Conservation (phyloP, 495 filamentous ascomycete species). For the Neurospora pannonica region DNA sequence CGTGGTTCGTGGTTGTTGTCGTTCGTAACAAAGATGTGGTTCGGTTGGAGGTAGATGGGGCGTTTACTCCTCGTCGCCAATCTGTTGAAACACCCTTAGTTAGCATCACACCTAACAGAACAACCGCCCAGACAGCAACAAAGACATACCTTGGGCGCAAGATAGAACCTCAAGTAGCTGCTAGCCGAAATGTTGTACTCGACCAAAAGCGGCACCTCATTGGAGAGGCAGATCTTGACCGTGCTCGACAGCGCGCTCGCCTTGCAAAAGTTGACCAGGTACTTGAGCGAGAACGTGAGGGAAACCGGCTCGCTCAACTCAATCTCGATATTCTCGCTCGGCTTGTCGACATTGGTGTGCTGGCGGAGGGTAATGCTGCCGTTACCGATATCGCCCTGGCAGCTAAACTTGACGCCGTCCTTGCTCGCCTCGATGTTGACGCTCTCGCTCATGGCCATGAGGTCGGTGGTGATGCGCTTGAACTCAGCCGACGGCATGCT, state of each 20-base stretch:
- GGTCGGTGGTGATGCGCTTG: slow-evolving; percentile 85
- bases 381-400: slow-evolving; percentile 89
- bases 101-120: neutral
- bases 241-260: slow-evolving; percentile 70
- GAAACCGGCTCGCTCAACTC: slow-evolving; percentile 85
- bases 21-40: neutral
- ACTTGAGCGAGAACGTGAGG: slow-evolving; percentile 98
- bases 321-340: slow-evolving; percentile 76
- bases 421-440: slow-evolving; percentile 95
- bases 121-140: neutral
- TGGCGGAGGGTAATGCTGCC: slow-evolving; percentile 85
- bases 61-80: slow-evolving; percentile 82
- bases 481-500: slow-evolving; percentile 86
- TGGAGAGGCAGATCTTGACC: slow-evolving; percentile 87
- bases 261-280: slow-evolving; percentile 99
- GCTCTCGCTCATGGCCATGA: slow-evolving; percentile 82
- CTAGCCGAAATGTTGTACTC: slow-evolving; percentile 69
- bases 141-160: slow-evolving; percentile 80
- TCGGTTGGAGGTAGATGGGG: neutral
- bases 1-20: neutral
- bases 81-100: slow-evolving; percentile 35
- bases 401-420: slow-evolving; percentile 95
- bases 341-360: slow-evolving; percentile 87
- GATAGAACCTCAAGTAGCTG: slow-evolving; percentile 92
- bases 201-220: slow-evolving; percentile 91